phyloP scores from a whole-genome alignment of 2,329 filamentous ascomycete species.

The Aaosphaeria arxii region DNA sequence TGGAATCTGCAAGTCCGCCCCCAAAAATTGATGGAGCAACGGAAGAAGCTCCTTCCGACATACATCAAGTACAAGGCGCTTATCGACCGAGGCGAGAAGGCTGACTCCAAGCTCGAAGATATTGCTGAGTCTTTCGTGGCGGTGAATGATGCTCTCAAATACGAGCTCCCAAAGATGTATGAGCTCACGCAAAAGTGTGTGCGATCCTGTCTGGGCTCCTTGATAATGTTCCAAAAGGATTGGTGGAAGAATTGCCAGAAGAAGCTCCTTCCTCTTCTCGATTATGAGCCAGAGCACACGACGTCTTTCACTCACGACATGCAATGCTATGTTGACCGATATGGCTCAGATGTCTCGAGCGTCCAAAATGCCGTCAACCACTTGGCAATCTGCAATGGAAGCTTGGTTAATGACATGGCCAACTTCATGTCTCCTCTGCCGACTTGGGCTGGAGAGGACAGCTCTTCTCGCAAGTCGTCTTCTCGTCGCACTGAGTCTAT shows the following conservation, averaged over 20 bases:
- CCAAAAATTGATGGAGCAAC: conserved; percentile 87
- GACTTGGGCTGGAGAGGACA: conserved; percentile 40
- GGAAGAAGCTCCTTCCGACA: conserved; percentile 86
- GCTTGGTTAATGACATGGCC: conserved; percentile 57
- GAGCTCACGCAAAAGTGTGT: conserved; percentile 77
- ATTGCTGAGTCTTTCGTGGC: conserved; percentile 86
- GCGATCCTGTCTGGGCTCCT: conserved; percentile 76
- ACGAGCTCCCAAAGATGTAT: conserved; percentile 85
- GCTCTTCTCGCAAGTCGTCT: conserved; percentile 39
- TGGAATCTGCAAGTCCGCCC: conserved; percentile 81
- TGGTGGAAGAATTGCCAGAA: conserved; percentile 85
- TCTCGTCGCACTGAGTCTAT: conserved; percentile 44
- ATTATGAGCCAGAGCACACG: conserved; percentile 45
- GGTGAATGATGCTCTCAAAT: conserved; percentile 88
- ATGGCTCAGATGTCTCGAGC: conserved; percentile 74
- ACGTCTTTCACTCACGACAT: conserved; percentile 61
- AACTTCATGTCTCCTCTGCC: conserved; percentile 57
- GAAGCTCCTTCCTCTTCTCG: conserved; percentile 74
- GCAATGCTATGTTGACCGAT: conserved; percentile 71
- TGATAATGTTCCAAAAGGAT: conserved; percentile 76
- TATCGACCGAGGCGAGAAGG: conserved; percentile 76
- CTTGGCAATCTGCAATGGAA: conserved; percentile 76
- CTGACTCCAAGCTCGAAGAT: conserved; percentile 81
- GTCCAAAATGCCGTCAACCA: conserved; percentile 69
- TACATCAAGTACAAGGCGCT: conserved; percentile 79